These are phyloP conservation scores for Neopestalotiopsis clavispora DNA, from an alignment of 2,329 filamentous ascomycete genomes.

Conservation along the genomic window DNA sequence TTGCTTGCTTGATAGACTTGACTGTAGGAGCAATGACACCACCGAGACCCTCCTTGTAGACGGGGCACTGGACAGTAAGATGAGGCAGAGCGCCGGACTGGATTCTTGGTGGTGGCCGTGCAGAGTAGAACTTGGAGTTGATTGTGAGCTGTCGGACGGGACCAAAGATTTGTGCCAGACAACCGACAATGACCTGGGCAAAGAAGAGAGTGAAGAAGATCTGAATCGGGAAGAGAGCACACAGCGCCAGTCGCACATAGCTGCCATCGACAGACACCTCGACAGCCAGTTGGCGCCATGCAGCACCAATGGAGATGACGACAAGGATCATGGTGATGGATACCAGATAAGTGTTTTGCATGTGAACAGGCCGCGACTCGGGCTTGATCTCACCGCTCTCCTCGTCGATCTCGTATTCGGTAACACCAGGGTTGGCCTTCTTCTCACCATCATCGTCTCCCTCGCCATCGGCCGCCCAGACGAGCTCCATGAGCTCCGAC, in stretches of 20 bases:
- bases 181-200: slow-evolving; percentile 77
- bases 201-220: slow-evolving; percentile 86
- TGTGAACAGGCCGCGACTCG: slow-evolving; percentile 68
- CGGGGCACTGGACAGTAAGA: slow-evolving; percentile 83
- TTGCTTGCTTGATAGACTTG: slow-evolving; percentile 77
- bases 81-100: slow-evolving; percentile 66
- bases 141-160: slow-evolving; percentile 73
- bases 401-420: slow-evolving; percentile 67
- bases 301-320: slow-evolving; percentile 69
- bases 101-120: slow-evolving; percentile 67
- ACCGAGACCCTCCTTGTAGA: slow-evolving; percentile 83
- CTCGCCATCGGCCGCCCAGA: slow-evolving; percentile 67
- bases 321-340: slow-evolving; percentile 70
- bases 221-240: slow-evolving; percentile 71
- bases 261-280: slow-evolving; percentile 69
- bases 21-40: slow-evolving; percentile 79
- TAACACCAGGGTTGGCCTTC: slow-evolving; percentile 39
- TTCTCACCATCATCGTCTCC: slow-evolving; percentile 62
- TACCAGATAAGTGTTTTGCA: slow-evolving; percentile 73
- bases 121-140: slow-evolving; percentile 86
- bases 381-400: slow-evolving; percentile 72
- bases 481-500: slow-evolving; percentile 76
- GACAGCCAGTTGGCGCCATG: slow-evolving; percentile 71
- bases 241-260: slow-evolving; percentile 67
- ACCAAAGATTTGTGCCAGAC: slow-evolving; percentile 76